phyloP scores from a whole-genome alignment of 2,329 filamentous ascomycete genomes.

The Aureobasidium sp. region DNA sequence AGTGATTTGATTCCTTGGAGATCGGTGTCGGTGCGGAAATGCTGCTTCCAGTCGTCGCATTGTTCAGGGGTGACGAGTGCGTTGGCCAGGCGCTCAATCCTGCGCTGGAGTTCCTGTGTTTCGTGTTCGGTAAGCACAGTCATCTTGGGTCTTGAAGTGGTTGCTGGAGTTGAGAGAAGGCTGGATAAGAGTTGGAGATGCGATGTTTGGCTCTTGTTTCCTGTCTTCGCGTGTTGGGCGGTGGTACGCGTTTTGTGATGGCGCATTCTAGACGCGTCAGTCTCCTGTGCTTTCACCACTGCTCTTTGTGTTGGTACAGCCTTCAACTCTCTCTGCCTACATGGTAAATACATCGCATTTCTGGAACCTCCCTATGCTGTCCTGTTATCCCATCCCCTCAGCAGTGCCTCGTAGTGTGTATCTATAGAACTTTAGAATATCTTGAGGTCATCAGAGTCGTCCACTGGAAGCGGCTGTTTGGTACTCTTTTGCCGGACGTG shows the following conservation, averaged over 20 bases:
- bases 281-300: not conserved
- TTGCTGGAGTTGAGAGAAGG: not conserved
- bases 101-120: not conserved
- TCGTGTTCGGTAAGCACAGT: not conserved
- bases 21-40: constrained; percentile 1
- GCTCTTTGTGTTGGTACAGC: not conserved
- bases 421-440: not conserved
- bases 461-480: not conserved
- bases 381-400: not conserved
- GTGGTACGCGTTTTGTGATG: not conserved
- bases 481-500: not conserved
- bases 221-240: not conserved
- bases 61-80: not conserved
- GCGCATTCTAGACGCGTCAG: not conserved
- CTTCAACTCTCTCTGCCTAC: not conserved
- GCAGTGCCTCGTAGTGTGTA: not conserved
- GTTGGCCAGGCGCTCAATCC: not conserved
- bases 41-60: not conserved
- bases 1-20: not conserved
- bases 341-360: not conserved
- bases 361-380: not conserved
- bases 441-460: not conserved
- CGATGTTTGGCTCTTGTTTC: not conserved
- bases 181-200: not conserved
- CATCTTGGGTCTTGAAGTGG: not conserved